phyloP scores from a whole-genome alignment of 2,329 filamentous ascomycete species.

The Ophiostoma ulmi region DNA sequence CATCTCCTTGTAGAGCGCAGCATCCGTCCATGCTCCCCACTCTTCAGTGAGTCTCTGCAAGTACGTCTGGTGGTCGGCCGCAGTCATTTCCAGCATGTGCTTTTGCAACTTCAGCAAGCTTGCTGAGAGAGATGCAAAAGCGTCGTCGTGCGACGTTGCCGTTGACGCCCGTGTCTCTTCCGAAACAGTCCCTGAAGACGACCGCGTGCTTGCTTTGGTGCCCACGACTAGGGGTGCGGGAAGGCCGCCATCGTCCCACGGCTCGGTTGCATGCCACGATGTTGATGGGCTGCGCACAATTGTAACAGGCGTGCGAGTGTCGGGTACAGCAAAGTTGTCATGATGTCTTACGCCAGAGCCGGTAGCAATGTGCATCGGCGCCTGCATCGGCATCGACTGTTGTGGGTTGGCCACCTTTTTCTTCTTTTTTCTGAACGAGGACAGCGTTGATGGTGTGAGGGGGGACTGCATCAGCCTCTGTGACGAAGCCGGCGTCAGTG shows the following conservation, averaged over 20 bases:
- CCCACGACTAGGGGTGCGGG: constrained; percentile 18
- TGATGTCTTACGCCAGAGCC: background rate
- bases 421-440: background rate
- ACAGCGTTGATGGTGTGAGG: constrained; percentile 9
- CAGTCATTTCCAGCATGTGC: constrained; percentile 52
- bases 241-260: constrained; percentile 15
- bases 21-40: constrained; percentile 46
- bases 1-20: constrained; percentile 47
- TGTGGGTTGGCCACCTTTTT: background rate
- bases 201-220: constrained; percentile 1
- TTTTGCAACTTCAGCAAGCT: constrained; percentile 43
- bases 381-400: background rate
- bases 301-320: background rate
- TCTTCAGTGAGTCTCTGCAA: constrained; percentile 52
- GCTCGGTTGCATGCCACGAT: constrained; percentile 14
- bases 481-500: constrained; percentile 17
- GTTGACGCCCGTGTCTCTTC: constrained; percentile 13
- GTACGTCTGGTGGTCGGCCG: constrained; percentile 47
- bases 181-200: background rate
- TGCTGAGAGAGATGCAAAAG: constrained; percentile 30
- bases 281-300: constrained; percentile 9
- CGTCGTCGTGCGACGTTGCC: constrained; percentile 17
- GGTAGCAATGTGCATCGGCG: too few species aligned
- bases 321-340: background rate
- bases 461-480: constrained; percentile 10